These are phyloP conservation scores for Piper longum DNA, from an alignment of 164 flowering plant genomes.

Conservation along the genomic window DNA sequence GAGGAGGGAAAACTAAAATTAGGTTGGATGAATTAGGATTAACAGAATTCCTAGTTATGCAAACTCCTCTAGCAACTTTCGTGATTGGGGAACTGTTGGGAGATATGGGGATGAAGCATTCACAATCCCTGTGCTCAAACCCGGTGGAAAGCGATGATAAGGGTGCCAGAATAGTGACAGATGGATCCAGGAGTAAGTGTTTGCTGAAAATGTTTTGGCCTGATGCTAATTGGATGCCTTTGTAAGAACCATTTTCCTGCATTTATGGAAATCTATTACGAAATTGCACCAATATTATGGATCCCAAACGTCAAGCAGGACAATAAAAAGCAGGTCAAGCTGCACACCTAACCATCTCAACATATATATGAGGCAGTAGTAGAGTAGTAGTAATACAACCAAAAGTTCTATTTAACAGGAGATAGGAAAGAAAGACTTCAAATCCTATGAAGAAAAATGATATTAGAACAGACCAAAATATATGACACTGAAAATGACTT, in stretches of 20 bases:
- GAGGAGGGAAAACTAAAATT: constrained; percentile 67
- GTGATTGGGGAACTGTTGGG: constrained; percentile 5
- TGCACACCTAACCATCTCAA: too few species aligned
- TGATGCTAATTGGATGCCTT: constrained; percentile 68
- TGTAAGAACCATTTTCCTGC: constrained; percentile 44
- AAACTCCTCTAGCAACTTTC: constrained; percentile 77
- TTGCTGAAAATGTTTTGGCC: constrained; percentile 68
- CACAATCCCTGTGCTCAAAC: constrained; percentile 14
- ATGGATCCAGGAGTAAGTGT: constrained; percentile 56
- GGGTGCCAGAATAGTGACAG: constrained; percentile 22
- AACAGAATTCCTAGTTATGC: constrained; percentile 44
- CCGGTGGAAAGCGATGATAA: constrained; percentile 10
- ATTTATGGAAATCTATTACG: constrained; percentile 3
- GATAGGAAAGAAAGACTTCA: too few species aligned
- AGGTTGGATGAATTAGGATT: constrained; percentile 41
- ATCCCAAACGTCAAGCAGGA: not conserved
- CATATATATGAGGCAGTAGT: too few species aligned
- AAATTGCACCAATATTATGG: not conserved
- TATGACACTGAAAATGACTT: too few species aligned
- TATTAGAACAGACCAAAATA: too few species aligned
- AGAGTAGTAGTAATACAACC: too few species aligned
- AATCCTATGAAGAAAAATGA: too few species aligned
- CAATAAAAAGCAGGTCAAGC: too few species aligned
- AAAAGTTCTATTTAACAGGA: too few species aligned
- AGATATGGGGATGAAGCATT: constrained; percentile 6